Evolutionary conservation across 371 early-diverging fungal genomes (phyloP), one percentile per base, ranked within the genome.

Genomic region (Actinomortierella ambigua): DNA sequence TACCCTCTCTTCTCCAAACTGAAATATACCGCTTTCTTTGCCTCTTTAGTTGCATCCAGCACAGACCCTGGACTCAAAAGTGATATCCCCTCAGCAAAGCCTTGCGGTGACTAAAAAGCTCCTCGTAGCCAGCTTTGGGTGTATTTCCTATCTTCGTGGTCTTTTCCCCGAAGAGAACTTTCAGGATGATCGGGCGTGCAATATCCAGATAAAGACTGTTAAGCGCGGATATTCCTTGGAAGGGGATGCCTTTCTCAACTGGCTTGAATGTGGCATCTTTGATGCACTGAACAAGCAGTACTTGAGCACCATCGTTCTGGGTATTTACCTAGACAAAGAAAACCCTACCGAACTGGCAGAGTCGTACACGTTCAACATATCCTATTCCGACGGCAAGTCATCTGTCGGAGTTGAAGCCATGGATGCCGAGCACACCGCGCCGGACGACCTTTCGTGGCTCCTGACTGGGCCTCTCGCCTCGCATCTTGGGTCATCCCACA

Each of bases 291-390:
- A 13, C 11, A 29, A 27, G 24, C 39, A 58, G 18, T 58, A 58
- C 49, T n/a, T 58, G 17, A 18, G 48, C 24, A 49, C 49, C 17
- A 9, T 58, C 6, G 58, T 28, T 3, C 18, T 58, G 18, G 58
- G 58, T 2, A 50, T 58, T 17, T 48, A 13, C 6, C 42, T 58
- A 13, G 41, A 58, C 14, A 3, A 14, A 11, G 28, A 26, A 2
- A 49, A 49, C 17, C 28, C 58, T 24, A 22, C 28, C 41, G 50
- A 49, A 26, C 18, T 49, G 18, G 40, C 47, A 7, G 58, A 58
- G 48, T 44, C 26, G 15, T 58, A 58, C 18, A 58, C 58, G 50
- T 58, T 58, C 50, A 22, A 58, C 27, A 14, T 58, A 24, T 23
- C 39, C 5, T 50, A 58, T 29, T 15, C 23, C 1, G 28, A 49